Evolutionary conservation across 805 yeast species (phyloP), one percentile per base, ranked within the genome.

Genomic region (Cyberlindnera xishuangbannaensis): DNA sequence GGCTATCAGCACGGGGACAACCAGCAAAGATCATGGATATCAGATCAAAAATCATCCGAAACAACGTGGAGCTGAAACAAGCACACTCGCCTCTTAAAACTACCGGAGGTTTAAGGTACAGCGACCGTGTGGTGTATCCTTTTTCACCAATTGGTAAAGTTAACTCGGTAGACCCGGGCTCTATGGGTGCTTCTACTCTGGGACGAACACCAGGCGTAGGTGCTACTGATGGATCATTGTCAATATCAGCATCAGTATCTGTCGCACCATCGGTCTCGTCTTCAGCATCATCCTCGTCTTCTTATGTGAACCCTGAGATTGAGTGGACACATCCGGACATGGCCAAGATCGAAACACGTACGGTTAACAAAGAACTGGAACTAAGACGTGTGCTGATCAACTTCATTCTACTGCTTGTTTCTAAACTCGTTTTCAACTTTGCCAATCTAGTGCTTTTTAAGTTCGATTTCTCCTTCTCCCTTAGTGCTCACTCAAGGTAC

Each of bases 301-400:
- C n/a, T n/a, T n/a, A n/a, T n/a, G n/a, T n/a, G n/a, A n/a, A 33
- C 28, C 40, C 36, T 14, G 30, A 31, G n/a, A 10, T 40, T 12
- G 39, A 37, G 18, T 37, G 44, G 41, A 31, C 34, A 18, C 39
- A 32, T 16, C 44, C 44, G 10, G 37, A 30, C 12, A 10, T 38
- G 16, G 16, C 27, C 4, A 25, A 23, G 28, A 31, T 41, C 15
- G 45, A 41, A 23, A 38, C 32, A 24, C 15, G 42, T 15, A 16
- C 34, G 12, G 56, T 64, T 7, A 67, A 65, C 37, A 67, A 64
- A 40, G 72, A 67, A 43, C 47, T 56, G 7, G 64, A 62, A 33
- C 45, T 63, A 4, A 55, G 52, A 35, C 53, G 50, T 17, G 49
- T 62, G 7, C 41, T 65, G 5, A 43, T 51, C 3, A 67, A 65